These are phyloP conservation scores for Sicyos edulis DNA, from an alignment of 306 rosid genomes.

Conservation along the genomic window DNA sequence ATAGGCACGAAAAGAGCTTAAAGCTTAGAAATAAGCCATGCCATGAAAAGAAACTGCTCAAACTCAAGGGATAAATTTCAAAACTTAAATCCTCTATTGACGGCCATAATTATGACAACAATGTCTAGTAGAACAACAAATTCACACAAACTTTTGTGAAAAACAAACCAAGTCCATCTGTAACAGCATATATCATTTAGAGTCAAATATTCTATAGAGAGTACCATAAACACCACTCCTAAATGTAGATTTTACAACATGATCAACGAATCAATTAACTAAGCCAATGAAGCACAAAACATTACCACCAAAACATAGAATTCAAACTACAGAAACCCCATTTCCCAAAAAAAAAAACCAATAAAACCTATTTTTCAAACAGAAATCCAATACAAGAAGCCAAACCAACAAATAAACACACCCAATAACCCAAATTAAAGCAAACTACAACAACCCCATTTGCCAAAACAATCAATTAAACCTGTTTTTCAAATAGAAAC, in stretches of 20 bases:
- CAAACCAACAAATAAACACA: not conserved
- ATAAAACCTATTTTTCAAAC: too few species aligned
- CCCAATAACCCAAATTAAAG: not conserved
- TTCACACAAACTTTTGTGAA: not conserved
- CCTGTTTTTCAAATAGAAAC: too few species aligned
- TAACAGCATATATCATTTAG: not conserved
- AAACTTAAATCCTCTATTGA: not conserved
- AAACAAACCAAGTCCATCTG: not conserved
- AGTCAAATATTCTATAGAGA: not conserved
- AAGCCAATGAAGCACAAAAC: not conserved
- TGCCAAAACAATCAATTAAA: too few species aligned
- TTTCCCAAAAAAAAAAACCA: too few species aligned
- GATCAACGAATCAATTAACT: not conserved
- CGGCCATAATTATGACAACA: not conserved
- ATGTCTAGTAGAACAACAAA: not conserved
- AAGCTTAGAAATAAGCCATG: not conserved
- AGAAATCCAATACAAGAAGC: too few species aligned
- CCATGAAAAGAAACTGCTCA: not conserved
- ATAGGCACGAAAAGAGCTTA: slow-evolving; percentile 11
- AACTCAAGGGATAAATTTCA: not conserved
- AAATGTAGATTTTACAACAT: not conserved
- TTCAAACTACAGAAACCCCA: not conserved
- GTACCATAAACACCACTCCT: slow-evolving; percentile 1
- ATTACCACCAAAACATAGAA: not conserved
- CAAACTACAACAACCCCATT: not conserved